A percentile compares a stretch with the other conserved stretches of the same genome.
phyloP scores from a whole-genome alignment of 2,329 filamentous ascomycete species.

The Zasmidium cellare region DNA sequence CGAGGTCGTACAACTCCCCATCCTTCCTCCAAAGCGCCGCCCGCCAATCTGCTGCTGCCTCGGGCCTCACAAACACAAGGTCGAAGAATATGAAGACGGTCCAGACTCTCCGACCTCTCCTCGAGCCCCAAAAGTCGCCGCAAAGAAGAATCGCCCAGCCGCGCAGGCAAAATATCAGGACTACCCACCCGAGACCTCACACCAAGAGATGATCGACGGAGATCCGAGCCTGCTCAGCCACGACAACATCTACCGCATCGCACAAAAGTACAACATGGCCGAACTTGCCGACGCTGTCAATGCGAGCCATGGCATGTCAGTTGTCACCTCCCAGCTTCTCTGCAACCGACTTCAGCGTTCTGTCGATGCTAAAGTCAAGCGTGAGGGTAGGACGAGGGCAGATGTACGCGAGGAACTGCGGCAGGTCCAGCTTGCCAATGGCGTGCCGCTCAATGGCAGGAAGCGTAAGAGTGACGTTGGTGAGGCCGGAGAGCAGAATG shows the following conservation, averaged over 20 bases:
- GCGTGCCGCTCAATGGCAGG: slow-evolving; percentile 1
- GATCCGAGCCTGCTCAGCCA: slow-evolving; percentile 2
- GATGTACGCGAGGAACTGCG: not conserved
- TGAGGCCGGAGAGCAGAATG: not conserved
- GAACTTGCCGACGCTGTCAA: slow-evolving; percentile 2
- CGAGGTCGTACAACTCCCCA: not conserved
- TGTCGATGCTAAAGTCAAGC: not conserved
- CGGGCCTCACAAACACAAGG: not conserved
- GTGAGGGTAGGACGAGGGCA: not conserved
- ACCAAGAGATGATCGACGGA: not conserved
- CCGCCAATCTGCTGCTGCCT: not conserved
- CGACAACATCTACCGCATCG: slow-evolving; percentile 4
- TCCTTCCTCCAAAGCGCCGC: not conserved
- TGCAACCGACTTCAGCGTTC: slow-evolving; percentile 6
- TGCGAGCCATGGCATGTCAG: not conserved
- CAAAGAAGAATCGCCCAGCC: not conserved
- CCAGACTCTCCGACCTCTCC: not conserved
- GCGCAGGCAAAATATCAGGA: not conserved
- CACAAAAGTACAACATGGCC: not conserved
- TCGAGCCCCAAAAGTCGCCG: not conserved
- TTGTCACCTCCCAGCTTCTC: not conserved
- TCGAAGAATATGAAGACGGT: not conserved
- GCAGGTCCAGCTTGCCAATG: not conserved
- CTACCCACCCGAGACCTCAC: not conserved
- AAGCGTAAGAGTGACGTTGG: not conserved